Conservation (phyloP, 2,329 filamentous ascomycete genomes). For the Penicillium psychrosexuale region DNA sequence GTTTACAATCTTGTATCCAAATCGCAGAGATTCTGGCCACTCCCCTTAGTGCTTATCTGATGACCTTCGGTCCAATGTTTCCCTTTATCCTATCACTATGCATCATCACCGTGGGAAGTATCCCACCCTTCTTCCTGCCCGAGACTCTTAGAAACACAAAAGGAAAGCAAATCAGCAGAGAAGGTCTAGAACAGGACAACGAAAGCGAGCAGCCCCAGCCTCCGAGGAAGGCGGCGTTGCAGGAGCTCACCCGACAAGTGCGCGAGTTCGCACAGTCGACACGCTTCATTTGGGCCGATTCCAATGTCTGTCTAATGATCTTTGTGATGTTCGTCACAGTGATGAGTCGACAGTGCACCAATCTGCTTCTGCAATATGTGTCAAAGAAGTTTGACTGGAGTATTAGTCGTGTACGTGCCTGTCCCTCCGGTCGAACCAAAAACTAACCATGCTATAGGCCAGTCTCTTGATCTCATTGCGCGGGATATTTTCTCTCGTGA, state of each 20-base stretch:
- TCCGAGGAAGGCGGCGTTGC: slow-evolving; percentile 5
- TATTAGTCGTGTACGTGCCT: slow-evolving; percentile 23
- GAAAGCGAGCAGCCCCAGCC: not conserved
- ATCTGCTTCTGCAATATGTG: slow-evolving; percentile 29
- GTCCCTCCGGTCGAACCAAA: not conserved
- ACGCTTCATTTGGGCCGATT: slow-evolving; percentile 24
- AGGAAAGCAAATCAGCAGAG: slow-evolving; percentile 1
- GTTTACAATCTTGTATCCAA: slow-evolving; percentile 19
- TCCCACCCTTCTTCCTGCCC: slow-evolving; percentile 17
- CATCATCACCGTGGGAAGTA: slow-evolving; percentile 9
- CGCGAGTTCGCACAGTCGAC: slow-evolving; percentile 24
- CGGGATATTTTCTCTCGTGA: slow-evolving; percentile 21
- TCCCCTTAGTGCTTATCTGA: slow-evolving; percentile 29
- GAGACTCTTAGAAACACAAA: slow-evolving; percentile 23
- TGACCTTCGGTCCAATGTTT: slow-evolving; percentile 23
- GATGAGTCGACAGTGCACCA: slow-evolving; percentile 22
- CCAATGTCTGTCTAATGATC: slow-evolving; percentile 21
- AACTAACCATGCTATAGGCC: slow-evolving; percentile 18
- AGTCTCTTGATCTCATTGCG: slow-evolving; percentile 30
- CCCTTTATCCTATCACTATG: slow-evolving; percentile 20
- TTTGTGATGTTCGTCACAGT: slow-evolving; percentile 22
- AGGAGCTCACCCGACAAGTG: slow-evolving; percentile 12
- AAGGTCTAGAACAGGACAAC: not conserved
- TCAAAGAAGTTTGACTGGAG: slow-evolving; percentile 32
- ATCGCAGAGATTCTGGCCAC: slow-evolving; percentile 27